These are phyloP conservation scores for Rhododendron mucronatum DNA, from an alignment of 148 eudicot genomes.

Conservation along the genomic window DNA sequence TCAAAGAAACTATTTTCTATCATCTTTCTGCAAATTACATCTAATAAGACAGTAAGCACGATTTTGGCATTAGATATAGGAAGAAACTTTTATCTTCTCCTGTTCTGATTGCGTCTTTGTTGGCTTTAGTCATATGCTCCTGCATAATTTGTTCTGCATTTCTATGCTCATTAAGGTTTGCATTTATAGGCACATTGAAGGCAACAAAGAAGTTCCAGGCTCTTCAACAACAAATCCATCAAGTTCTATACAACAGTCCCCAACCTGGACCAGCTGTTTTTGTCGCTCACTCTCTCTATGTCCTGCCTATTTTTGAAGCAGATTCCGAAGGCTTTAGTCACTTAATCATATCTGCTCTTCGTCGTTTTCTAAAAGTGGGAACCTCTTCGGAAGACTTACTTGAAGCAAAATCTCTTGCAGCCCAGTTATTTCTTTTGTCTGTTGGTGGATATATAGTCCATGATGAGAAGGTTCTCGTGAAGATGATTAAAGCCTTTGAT, in stretches of 20 bases:
- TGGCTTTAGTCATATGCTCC: not conserved
- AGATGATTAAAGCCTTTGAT: slow-evolving; percentile 61
- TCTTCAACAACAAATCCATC: slow-evolving; percentile 75
- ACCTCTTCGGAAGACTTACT: slow-evolving; percentile 35
- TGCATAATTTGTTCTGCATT: not conserved
- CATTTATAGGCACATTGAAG: slow-evolving; percentile 64
- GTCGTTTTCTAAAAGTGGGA: slow-evolving; percentile 50
- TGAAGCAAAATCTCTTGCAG: slow-evolving; percentile 55
- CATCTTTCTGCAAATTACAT: not conserved
- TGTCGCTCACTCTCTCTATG: slow-evolving; percentile 65
- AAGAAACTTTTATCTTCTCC: not conserved
- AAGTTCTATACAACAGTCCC: slow-evolving; percentile 56
- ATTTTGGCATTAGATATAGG: not conserved
- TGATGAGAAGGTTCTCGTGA: slow-evolving; percentile 57
- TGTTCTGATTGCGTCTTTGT: not conserved
- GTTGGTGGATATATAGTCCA: slow-evolving; percentile 39
- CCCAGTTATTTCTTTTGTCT: slow-evolving; percentile 56
- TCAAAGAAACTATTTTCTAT: not conserved
- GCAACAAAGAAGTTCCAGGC: slow-evolving; percentile 81
- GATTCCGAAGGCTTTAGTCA: slow-evolving; percentile 82
- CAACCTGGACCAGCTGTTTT: slow-evolving; percentile 77
- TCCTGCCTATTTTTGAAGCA: slow-evolving; percentile 67
- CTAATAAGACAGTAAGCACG: not conserved
- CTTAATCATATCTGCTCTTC: slow-evolving; percentile 67
- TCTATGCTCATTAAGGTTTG: slow-evolving; percentile 3